Conservation (phyloP, 305 asterid genomes). For the Rubia balearica region DNA sequence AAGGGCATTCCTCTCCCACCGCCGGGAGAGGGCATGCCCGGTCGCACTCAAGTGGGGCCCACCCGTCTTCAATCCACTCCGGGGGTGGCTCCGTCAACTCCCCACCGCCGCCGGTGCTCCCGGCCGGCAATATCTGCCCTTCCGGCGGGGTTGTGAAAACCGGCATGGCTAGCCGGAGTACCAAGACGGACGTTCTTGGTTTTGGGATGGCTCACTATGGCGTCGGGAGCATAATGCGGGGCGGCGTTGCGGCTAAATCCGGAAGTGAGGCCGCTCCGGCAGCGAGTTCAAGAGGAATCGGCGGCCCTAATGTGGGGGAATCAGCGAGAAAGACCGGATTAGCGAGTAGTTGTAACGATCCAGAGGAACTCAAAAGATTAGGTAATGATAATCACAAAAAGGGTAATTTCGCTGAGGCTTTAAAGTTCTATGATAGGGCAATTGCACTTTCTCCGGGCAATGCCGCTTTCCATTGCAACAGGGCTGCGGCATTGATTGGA, state of each 20-base stretch:
- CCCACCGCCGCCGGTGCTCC: conserved; percentile 37
- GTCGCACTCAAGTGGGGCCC: conserved; percentile 47
- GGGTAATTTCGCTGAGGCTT: conserved; percentile 58
- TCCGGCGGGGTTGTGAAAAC: conserved; percentile 53
- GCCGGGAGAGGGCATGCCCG: conserved; percentile 14
- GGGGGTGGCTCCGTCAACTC: conserved; percentile 41
- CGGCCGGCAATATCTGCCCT: conserved; percentile 79
- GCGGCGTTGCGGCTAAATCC: conserved; percentile 37
- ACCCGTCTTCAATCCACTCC: conserved; percentile 33
- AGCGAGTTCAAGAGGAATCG: conserved; percentile 32
- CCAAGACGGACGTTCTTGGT: conserved; percentile 60
- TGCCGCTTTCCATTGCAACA: conserved; percentile 66
- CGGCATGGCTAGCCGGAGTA: conserved; percentile 40
- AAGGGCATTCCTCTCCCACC: conserved; percentile 28
- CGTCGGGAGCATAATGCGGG: conserved; percentile 86
- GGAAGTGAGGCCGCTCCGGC: conserved; percentile 16
- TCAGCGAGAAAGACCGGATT: conserved; percentile 25
- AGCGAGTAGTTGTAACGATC: conserved; percentile 31
- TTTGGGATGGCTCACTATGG: conserved; percentile 66
- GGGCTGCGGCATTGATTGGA: conserved; percentile 70
- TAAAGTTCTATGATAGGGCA: conserved; percentile 64
- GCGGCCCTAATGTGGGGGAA: conserved; percentile 37
- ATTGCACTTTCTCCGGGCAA: conserved; percentile 53
- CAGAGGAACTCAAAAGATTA: conserved; percentile 70
- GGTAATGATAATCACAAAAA: conserved; percentile 62